Base-by-base conservation (phyloP, 306 rosid genomes). In the Canavalia ensiformis region DNA sequence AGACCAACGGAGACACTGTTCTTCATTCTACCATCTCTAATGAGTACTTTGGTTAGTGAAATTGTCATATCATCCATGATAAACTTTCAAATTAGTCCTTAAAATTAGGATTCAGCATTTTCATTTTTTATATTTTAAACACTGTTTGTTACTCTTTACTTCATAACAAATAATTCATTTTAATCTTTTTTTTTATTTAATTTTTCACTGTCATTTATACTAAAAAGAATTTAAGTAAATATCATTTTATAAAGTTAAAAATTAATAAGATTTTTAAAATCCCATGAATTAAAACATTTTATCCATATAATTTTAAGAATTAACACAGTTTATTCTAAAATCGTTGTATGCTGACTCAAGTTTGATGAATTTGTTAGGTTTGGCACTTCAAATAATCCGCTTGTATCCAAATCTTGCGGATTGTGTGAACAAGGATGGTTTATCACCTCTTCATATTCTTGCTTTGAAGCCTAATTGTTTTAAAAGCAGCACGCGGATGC, bases 321-420 rank as follows among this genome's bases (percentile, higher is more conserved):
- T 18, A 18, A 18, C 25, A 18, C 25, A 3, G 8, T n/a, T 72
- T 56, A 8, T 52, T 72, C 52, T 54, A 63, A 45, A 62, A 7
- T 25, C 11, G 25, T 56, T 42, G 0, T 44, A 49, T 76, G 12
- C 8, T 72, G 7, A 11, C 13, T 74, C 0, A 64, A 18, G 39
- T 51, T 46, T 80, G 77, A 82, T 90, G 85, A 83, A n/a, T 84
- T 87, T 80, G 65, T 70, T 80, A 82, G 88, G 72, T 44, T 73
- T 90, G 70, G 91, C 86, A 58, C 39, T 37, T 49, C 54, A 68
- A 72, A 76, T 81, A 58, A 33, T 72, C 29, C 44, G 34, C 5
- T 52, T 46, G 18, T 77, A 62, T 34, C 75, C 79, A 9, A 28
- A 77, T 30, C 79, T 83, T 18, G 63, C 47, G 34, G 63, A 44